These are phyloP conservation scores for Cocos nucifera DNA, from an alignment of 176 grass and related monocot species.

Conservation along the genomic window DNA sequence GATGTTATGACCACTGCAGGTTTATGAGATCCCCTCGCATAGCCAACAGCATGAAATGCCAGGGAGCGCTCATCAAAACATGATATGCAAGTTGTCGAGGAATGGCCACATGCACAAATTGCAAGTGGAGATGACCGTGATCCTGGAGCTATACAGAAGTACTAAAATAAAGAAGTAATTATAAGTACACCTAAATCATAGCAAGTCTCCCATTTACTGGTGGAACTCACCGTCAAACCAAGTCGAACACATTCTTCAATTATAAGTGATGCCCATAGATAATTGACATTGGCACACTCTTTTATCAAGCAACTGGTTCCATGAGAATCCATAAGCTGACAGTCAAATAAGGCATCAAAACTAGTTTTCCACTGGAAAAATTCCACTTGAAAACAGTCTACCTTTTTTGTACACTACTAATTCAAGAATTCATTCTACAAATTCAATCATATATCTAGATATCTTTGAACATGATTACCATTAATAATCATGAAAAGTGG, in stretches of 20 bases:
- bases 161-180: conserved; percentile 49
- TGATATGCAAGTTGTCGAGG: conserved; percentile 75
- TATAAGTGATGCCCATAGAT: conserved; percentile 86
- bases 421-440: too few relatives aligned
- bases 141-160: conserved; percentile 95
- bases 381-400: conserved; percentile 3
- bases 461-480: too few relatives aligned
- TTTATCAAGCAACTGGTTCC: conserved; percentile 36
- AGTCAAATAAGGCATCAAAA: conserved; percentile 19
- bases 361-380: not conserved
- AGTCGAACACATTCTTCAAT: conserved; percentile 93
- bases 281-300: conserved; percentile 70
- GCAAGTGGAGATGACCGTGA: conserved; percentile 96
- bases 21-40: conserved; percentile 62
- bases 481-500: too few relatives aligned
- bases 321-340: conserved; percentile 22
- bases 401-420: too few relatives aligned
- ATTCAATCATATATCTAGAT: too few relatives aligned
- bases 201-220: conserved; percentile 5
- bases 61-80: conserved; percentile 97
- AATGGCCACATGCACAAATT: conserved; percentile 65
- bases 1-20: conserved; percentile 87
- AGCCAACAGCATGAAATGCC: conserved; percentile 95
- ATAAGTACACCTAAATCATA: conserved; percentile 24
- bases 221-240: conserved; percentile 74